A percentile compares a stretch with the other conserved stretches of the same genome.
Evolutionary conservation across 2,329 filamentous ascomycete genomes (phyloP).

Genomic region (Penicillium brasilianum): DNA sequence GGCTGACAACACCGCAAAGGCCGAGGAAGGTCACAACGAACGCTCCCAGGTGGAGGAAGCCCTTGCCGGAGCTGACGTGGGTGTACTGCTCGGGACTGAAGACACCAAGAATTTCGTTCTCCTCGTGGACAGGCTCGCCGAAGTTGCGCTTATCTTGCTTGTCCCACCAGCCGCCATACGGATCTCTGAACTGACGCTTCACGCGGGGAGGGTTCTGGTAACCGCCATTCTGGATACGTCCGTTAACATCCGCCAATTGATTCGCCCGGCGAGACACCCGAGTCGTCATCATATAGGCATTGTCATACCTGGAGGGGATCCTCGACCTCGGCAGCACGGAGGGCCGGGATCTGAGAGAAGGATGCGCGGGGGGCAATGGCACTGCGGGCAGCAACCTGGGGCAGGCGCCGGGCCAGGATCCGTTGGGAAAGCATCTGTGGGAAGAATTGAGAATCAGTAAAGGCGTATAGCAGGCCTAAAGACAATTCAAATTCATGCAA

Average conservation of each 20-base stretch:
- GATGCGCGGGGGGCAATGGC: slow-evolving; percentile 46
- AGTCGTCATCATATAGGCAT: not conserved
- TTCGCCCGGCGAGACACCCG: slow-evolving; percentile 5
- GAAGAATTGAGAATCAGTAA: slow-evolving; percentile 30
- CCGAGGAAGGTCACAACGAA: slow-evolving; percentile 69
- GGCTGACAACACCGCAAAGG: slow-evolving; percentile 69
- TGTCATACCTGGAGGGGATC: slow-evolving; percentile 51
- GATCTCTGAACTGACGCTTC: slow-evolving; percentile 92
- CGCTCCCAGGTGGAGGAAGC: slow-evolving; percentile 67
- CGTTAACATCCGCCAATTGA: slow-evolving; percentile 27
- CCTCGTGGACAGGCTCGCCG: slow-evolving; percentile 94
- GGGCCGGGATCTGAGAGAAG: slow-evolving; percentile 48
- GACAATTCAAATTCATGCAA: not conserved
- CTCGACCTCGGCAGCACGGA: slow-evolving; percentile 46
- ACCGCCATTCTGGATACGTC: slow-evolving; percentile 48
- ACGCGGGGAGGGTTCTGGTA: slow-evolving; percentile 61
- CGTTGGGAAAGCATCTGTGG: slow-evolving; percentile 53
- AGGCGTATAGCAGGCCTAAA: not conserved
- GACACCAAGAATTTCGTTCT: slow-evolving; percentile 89
- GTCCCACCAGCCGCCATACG: slow-evolving; percentile 94
- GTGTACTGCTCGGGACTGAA: slow-evolving; percentile 90
- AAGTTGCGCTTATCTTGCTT: slow-evolving; percentile 97
- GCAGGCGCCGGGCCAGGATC: slow-evolving; percentile 50
- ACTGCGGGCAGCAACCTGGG: slow-evolving; percentile 45
- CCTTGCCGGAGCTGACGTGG: slow-evolving; percentile 75